These are phyloP conservation scores for Physcomitrellopsis africana DNA, from an alignment of 225 moss, liverwort and hornwort genomes.

Conservation along the genomic window DNA sequence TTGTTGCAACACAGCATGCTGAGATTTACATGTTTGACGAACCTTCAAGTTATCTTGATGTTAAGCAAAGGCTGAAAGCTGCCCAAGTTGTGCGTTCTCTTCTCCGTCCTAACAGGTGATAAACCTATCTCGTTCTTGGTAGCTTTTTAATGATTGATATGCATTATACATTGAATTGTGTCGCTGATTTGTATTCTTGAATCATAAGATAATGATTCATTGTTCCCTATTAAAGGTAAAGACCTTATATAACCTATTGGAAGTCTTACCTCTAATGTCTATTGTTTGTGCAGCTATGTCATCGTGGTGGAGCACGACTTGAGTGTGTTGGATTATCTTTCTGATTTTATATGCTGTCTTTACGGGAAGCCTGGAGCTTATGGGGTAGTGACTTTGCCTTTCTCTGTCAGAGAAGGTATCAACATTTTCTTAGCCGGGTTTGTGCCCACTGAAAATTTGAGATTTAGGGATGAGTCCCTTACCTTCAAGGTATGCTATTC, in stretches of 20 bases:
- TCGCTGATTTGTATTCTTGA: not conserved
- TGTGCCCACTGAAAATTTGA: conserved; percentile 94
- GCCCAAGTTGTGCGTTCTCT: conserved; percentile 94
- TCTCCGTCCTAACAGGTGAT: conserved; percentile 89
- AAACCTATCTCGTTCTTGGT: too few species aligned
- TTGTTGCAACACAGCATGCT: conserved; percentile 94
- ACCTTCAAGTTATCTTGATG: conserved; percentile 95
- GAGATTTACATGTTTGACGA: conserved; percentile 99
- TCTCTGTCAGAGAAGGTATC: conserved; percentile 94
- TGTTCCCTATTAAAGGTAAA: too few species aligned
- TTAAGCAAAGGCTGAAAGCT: conserved; percentile 94
- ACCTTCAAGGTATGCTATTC: conserved; percentile 77
- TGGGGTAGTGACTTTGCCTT: conserved; percentile 94
- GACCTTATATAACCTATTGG: too few species aligned
- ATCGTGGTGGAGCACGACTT: conserved; percentile 99
- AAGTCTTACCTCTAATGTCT: not conserved
- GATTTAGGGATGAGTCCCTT: conserved; percentile 94
- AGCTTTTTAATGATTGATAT: too few species aligned
- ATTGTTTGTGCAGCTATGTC: conserved; percentile 72
- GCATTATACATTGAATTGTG: not conserved
- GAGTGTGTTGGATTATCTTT: conserved; percentile 95
- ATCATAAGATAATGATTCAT: not conserved
- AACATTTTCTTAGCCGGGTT: conserved; percentile 98
- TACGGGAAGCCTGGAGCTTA: conserved; percentile 98
- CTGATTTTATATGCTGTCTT: conserved; percentile 96